Base-by-base conservation (phyloP, 2,329 filamentous ascomycete genomes). In the Anisogramma anomala region DNA sequence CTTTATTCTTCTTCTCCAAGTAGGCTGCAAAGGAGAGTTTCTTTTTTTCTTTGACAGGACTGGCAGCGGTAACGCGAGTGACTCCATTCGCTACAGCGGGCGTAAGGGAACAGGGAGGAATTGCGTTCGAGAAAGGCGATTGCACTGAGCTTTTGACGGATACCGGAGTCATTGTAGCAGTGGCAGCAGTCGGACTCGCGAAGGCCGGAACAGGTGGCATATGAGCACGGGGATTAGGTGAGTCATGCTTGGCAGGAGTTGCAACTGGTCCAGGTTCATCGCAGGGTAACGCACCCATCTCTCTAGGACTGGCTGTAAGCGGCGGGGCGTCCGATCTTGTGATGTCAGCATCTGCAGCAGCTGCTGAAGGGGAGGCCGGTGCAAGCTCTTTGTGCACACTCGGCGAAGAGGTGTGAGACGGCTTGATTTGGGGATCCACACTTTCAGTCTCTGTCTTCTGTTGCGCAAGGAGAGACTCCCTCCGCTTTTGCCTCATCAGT, bases 31-130 rank as follows among this genome's bases (percentile, higher is more conserved):
- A 56, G 48, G 74, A 6, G 6, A 19, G 15, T 15, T 32, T 80
- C 27, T 82, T 60, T 56, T 80, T 81, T 65, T 82, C 81, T 59
- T 79, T 79, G 23, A 76, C 62, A 2, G 77, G 77, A 47, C 74
- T 79, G 3, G 67, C 65, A 8, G 64, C 65, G 4, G 55, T 56
- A 7, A 62, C 65, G 8, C 64, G 64, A 5, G 55, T 56, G 7
- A 62, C 50, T 11, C 68, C 65, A 42, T 70, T 73, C 25, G 64
- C 52, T 0, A 59, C 50, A 0, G 64, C 48, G 6, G 63, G 53
- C 3, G 59, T 52, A 39, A 75, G 70, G 0, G 69, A 61, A 34
- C 59, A 68, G 1, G 65, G 49, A 23, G 65, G 52, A 39, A 55
- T 62, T 19, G 52, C 51, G 3, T 60, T 50, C 2, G 66, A 63